Percentiles rank a stretch among this genome's conserved stretches.
Conservation (phyloP, 2,329 filamentous ascomycete species). For the Stagonosporopsis vannaccii region DNA sequence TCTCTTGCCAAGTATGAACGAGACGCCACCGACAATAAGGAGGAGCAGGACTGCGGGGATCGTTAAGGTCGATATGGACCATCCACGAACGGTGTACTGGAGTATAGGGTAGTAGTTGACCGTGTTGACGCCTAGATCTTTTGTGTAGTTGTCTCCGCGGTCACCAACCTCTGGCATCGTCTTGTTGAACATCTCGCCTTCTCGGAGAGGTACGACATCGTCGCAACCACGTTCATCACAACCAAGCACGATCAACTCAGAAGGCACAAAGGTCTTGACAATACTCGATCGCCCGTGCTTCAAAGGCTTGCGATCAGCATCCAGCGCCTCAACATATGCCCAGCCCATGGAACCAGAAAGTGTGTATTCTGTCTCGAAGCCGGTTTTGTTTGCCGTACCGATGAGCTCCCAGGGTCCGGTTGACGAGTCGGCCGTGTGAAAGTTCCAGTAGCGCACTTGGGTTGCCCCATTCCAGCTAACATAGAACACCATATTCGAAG, state of each 20-base stretch:
- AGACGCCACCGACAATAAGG: constrained; percentile 1
- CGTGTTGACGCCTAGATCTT: constrained; percentile 8
- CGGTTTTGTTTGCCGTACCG: constrained; percentile 6
- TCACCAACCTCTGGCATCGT: constrained; percentile 7
- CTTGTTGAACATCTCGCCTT: constrained; percentile 12
- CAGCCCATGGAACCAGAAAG: constrained; percentile 7
- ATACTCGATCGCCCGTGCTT: constrained; percentile 11
- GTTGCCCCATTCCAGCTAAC: constrained; percentile 42
- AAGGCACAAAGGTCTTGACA: constrained; percentile 15
- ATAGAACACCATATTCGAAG: constrained; percentile 27
- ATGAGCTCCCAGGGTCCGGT: constrained; percentile 8
- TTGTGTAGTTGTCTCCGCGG: constrained; percentile 8
- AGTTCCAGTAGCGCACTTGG: constrained; percentile 36
- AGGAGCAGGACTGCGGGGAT: constrained; percentile 4
- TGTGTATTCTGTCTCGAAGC: constrained; percentile 8
- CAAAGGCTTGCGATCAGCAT: constrained; percentile 4
- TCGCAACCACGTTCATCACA: constrained; percentile 13
- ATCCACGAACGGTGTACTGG: not conserved
- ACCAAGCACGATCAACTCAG: constrained; percentile 4
- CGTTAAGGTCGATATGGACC: not conserved
- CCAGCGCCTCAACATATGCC: constrained; percentile 13
- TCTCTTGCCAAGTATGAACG: constrained; percentile 9
- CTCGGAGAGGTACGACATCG: constrained; percentile 5
- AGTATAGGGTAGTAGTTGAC: constrained; percentile 6
- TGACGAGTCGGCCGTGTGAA: constrained; percentile 30